phyloP scores from a whole-genome alignment of 306 rosid genomes.

The Vicia faba region DNA sequence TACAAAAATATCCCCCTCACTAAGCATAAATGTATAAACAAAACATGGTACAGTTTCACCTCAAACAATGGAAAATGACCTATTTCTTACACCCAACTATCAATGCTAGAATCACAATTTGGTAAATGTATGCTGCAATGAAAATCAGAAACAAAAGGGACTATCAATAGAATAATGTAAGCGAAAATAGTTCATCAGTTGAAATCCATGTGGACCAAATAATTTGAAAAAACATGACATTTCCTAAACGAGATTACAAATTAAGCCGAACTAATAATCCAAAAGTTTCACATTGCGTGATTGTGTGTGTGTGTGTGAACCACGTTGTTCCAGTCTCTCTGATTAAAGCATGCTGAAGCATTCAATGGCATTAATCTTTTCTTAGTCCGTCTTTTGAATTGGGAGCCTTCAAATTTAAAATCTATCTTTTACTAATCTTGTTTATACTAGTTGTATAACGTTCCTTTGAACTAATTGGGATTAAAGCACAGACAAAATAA shows the following conservation, averaged over 20 bases:
- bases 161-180: neutral
- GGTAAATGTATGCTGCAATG: neutral
- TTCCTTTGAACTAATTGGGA: neutral
- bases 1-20: constrained; percentile 16
- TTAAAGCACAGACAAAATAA: neutral
- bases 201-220: constrained; percentile 12
- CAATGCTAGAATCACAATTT: constrained; percentile 13
- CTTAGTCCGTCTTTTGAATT: neutral
- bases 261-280: neutral
- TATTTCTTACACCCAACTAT: neutral
- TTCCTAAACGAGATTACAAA: constrained; percentile 23
- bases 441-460: neutral
- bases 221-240: constrained; percentile 16
- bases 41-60: neutral
- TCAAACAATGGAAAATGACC: constrained; percentile 19
- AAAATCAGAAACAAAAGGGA: constrained; percentile 1
- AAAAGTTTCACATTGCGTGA: too few species aligned
- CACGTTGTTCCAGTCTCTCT: neutral
- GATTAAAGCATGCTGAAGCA: constrained; percentile 12
- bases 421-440: neutral
- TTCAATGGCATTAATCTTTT: constrained; percentile 4
- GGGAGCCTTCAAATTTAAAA: neutral
- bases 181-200: neutral
- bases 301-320: too few species aligned
- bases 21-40: neutral